Evolutionary conservation across 768 basidiomycete genomes (phyloP).

Genomic region (Tricholoma bakamatsutake): DNA sequence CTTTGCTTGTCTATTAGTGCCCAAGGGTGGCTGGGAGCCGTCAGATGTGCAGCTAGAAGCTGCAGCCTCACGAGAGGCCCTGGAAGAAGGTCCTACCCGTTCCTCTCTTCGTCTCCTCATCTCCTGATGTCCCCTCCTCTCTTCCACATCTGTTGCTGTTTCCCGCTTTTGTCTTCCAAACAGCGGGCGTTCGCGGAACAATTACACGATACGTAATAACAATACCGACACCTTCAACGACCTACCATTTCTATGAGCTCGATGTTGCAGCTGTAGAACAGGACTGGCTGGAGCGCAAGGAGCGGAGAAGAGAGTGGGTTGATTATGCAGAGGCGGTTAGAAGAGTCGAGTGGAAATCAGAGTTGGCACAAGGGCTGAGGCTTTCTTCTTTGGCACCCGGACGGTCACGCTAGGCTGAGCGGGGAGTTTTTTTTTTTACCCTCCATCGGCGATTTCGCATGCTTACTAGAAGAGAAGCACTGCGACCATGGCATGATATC

Average conservation of each 20-base stretch:
- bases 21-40: slow-evolving; percentile 90
- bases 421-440: not conserved
- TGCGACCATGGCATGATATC: slow-evolving; percentile 10
- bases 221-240: slow-evolving; percentile 70
- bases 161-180: slow-evolving; percentile 22
- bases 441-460: slow-evolving; percentile 3
- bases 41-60: slow-evolving; percentile 77
- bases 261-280: slow-evolving; percentile 73
- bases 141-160: slow-evolving; percentile 19
- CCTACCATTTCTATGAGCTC: slow-evolving; percentile 88
- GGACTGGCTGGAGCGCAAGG: slow-evolving; percentile 77
- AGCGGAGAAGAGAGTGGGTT: slow-evolving; percentile 83
- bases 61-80: slow-evolving; percentile 87
- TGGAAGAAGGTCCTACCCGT: slow-evolving; percentile 94
- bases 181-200: slow-evolving; percentile 84
- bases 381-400: slow-evolving; percentile 62
- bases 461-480: not conserved
- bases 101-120: slow-evolving; percentile 66
- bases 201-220: slow-evolving; percentile 84
- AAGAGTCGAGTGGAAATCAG: slow-evolving; percentile 79
- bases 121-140: slow-evolving; percentile 36
- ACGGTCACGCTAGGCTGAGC: slow-evolving; percentile 18
- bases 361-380: slow-evolving; percentile 70
- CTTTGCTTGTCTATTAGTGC: slow-evolving; percentile 47
- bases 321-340: slow-evolving; percentile 76